These are phyloP conservation scores for Fusarium pilosicola DNA, from an alignment of 2,329 filamentous ascomycete species.

Conservation along the genomic window DNA sequence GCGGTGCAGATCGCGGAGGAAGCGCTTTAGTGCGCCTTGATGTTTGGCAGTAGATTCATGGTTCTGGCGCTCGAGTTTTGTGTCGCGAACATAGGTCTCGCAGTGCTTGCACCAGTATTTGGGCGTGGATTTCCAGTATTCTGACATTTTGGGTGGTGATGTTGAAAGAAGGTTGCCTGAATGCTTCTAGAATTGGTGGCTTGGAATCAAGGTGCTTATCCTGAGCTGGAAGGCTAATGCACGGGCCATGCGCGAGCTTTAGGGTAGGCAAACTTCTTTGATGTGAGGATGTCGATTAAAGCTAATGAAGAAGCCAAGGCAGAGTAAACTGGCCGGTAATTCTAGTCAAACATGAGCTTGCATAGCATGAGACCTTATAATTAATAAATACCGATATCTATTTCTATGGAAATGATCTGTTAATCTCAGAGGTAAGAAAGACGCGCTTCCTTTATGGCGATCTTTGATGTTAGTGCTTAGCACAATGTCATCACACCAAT, in stretches of 20 bases:
- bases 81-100: conserved; percentile 89
- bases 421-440: no score
- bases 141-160: conserved; percentile 72
- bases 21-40: conserved; percentile 86
- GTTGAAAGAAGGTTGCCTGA: background rate
- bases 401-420: background rate
- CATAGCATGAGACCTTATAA: background rate
- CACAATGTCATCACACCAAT: no score
- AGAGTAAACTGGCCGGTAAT: background rate
- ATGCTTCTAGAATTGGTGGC: background rate
- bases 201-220: conserved; percentile 24
- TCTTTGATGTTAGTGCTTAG: background rate
- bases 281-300: background rate
- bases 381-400: no score
- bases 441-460: no score
- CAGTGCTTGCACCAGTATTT: conserved; percentile 99
- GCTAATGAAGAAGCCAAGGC: background rate
- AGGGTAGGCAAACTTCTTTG: conserved; percentile 6
- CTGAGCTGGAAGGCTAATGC: conserved; percentile 6
- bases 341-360: background rate
- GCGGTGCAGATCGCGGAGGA: conserved; percentile 87
- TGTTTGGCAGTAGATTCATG: conserved; percentile 89
- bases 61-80: conserved; percentile 86
- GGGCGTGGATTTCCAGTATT: conserved; percentile 98
- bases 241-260: background rate